Percentiles rank a stretch among this genome's conserved stretches.
Evolutionary conservation across 164 flowering plant species (phyloP).

Genomic region (Magnolia changhungtana): DNA sequence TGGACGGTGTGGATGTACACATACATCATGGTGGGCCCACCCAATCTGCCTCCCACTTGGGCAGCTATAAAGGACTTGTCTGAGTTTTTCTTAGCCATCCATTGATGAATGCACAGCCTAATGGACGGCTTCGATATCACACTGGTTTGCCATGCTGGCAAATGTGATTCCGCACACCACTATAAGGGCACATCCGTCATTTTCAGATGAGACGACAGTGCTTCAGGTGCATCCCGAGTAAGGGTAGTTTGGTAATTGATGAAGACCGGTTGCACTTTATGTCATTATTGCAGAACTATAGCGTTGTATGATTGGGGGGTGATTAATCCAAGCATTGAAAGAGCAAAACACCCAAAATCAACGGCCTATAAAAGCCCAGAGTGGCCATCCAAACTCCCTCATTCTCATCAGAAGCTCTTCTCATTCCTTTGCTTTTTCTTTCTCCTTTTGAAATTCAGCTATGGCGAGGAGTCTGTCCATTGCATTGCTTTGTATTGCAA

Average conservation of each 20-base stretch:
- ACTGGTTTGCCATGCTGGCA: too few relatives aligned
- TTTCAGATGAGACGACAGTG: too few relatives aligned
- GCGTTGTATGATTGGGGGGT: neutral
- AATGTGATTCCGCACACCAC: too few relatives aligned
- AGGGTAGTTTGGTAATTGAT: neutral
- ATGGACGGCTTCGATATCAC: too few relatives aligned
- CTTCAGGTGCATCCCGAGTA: neutral
- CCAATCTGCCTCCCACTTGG: too few relatives aligned
- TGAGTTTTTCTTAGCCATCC: too few relatives aligned
- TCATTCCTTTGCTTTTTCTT: neutral
- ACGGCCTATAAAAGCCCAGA: conserved; percentile 5
- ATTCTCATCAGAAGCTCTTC: neutral
- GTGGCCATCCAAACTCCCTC: neutral
- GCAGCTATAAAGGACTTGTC: too few relatives aligned
- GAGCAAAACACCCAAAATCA: neutral
- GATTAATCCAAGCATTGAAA: neutral
- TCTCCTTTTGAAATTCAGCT: neutral
- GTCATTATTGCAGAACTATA: too few relatives aligned
- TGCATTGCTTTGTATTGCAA: conserved; percentile 10
- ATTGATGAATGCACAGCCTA: too few relatives aligned
- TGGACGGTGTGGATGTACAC: too few relatives aligned
- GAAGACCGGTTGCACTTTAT: neutral
- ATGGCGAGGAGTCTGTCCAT: conserved; percentile 25
- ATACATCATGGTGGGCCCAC: too few relatives aligned
- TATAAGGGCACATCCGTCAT: too few relatives aligned